Conservation (phyloP, 164 flowering plant species). For the Chloranthus sessilifolius region DNA sequence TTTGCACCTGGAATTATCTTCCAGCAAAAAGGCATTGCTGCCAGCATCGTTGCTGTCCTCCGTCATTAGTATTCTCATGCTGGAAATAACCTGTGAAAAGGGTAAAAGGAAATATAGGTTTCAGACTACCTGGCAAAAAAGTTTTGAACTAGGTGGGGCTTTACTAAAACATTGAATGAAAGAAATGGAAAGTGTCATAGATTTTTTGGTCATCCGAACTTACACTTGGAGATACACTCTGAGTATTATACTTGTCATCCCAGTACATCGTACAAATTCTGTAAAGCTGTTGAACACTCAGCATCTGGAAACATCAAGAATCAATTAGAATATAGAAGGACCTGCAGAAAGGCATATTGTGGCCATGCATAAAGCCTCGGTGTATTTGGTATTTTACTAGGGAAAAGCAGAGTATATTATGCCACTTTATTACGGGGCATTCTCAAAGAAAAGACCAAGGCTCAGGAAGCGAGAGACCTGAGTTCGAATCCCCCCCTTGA, state of each 20-base stretch:
- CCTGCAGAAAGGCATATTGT: constrained; percentile 1
- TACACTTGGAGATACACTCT: constrained; percentile 61
- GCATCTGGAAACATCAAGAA: constrained; percentile 34
- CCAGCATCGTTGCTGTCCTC: constrained; percentile 53
- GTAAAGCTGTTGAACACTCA: constrained; percentile 73
- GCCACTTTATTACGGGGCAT: too few relatives aligned
- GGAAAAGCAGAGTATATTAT: too few relatives aligned
- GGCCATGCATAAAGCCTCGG: too few relatives aligned
- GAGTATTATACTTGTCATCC: constrained; percentile 61
- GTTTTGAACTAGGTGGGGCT: too few relatives aligned
- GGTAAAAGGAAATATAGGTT: not conserved
- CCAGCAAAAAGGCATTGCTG: constrained; percentile 63
- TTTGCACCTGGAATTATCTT: constrained; percentile 73
- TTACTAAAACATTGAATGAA: too few relatives aligned
- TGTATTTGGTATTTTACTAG: too few relatives aligned
- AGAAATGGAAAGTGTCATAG: too few relatives aligned
- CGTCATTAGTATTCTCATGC: constrained; percentile 59
- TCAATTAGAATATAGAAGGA: too few relatives aligned
- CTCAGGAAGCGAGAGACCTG: too few relatives aligned
- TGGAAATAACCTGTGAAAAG: constrained; percentile 63
- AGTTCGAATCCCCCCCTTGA: too few relatives aligned
- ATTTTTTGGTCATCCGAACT: constrained; percentile 8
- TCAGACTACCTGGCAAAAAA: not conserved
- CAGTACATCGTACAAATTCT: constrained; percentile 72
- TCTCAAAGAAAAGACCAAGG: too few relatives aligned